Percentiles rank a stretch among this genome's conserved stretches.
phyloP scores from a whole-genome alignment of 176 grass and related monocot species.

The Elymus sibiricus region DNA sequence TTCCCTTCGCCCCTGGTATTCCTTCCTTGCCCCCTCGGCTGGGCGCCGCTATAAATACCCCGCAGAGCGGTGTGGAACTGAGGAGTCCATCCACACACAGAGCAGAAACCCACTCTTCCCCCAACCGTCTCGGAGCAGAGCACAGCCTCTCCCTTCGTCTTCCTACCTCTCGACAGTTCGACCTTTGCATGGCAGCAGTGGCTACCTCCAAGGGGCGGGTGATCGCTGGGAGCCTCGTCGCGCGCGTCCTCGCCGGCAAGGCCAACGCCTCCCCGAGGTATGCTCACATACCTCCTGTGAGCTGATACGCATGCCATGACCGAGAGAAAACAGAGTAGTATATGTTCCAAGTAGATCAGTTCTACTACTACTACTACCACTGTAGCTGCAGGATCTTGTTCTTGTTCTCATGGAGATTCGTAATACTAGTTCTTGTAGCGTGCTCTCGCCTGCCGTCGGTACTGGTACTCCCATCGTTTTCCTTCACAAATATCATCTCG shows the following conservation, averaged over 20 bases:
- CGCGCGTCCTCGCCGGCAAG: conserved; percentile 58
- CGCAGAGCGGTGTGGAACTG: not conserved
- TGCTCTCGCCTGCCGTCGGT: too few species aligned
- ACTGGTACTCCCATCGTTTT: too few species aligned
- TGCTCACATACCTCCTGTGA: not conserved
- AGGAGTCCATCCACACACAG: not conserved
- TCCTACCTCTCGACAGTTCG: not conserved
- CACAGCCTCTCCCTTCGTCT: not conserved
- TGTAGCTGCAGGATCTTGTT: too few species aligned
- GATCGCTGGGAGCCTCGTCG: conserved; percentile 71
- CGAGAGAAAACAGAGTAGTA: not conserved
- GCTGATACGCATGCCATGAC: not conserved
- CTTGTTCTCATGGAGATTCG: too few species aligned
- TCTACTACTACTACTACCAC: not conserved
- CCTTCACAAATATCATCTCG: not conserved
- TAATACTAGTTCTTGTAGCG: too few species aligned
- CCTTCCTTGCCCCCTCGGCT: not conserved
- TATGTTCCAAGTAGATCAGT: not conserved
- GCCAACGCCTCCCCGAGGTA: conserved; percentile 54
- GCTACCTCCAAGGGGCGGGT: conserved; percentile 64
- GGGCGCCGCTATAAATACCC: conserved; percentile 24
- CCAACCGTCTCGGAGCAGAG: not conserved
- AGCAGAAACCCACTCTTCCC: not conserved
- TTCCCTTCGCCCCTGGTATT: not conserved
- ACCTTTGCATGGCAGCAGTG: conserved; percentile 95